Conservation (phyloP, 768 basidiomycete genomes). For the Hypsizygus marmoreus region DNA sequence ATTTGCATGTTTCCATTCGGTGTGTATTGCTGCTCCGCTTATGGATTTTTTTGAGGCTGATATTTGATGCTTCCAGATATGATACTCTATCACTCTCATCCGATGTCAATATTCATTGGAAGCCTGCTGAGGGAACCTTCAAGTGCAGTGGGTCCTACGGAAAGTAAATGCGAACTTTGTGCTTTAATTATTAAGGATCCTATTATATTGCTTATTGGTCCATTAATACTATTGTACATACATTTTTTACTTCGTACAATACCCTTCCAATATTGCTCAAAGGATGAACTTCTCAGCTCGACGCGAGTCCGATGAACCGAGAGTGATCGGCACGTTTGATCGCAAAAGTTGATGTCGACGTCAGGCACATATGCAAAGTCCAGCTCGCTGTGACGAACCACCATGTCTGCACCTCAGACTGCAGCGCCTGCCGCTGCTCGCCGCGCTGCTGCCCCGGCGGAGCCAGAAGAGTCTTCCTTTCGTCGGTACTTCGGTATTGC, state of each 20-base stretch:
- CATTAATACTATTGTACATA: neutral
- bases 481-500: slow-evolving; percentile 21
- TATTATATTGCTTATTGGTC: slow-evolving; percentile 1
- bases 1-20: slow-evolving; percentile 37
- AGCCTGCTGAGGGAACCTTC: slow-evolving; percentile 51
- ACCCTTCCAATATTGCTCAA: no score
- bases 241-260: neutral
- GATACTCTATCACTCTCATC: slow-evolving; percentile 38
- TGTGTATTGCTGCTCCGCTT: slow-evolving; percentile 17
- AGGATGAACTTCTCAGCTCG: no score
- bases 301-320: no score
- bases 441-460: slow-evolving; percentile 7
- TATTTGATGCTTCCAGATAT: slow-evolving; percentile 33
- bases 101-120: slow-evolving; percentile 47
- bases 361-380: neutral
- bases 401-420: slow-evolving; percentile 20
- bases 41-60: neutral
- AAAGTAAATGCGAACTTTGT: no score
- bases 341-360: neutral
- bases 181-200: no score
- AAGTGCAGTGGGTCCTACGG: slow-evolving; percentile 58
- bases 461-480: slow-evolving; percentile 19
- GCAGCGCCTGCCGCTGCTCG: slow-evolving; percentile 15
- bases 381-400: slow-evolving; percentile 4
- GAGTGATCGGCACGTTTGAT: no score